phyloP scores from a whole-genome alignment of 2,329 filamentous ascomycete species.

The Lachnellula suecica region DNA sequence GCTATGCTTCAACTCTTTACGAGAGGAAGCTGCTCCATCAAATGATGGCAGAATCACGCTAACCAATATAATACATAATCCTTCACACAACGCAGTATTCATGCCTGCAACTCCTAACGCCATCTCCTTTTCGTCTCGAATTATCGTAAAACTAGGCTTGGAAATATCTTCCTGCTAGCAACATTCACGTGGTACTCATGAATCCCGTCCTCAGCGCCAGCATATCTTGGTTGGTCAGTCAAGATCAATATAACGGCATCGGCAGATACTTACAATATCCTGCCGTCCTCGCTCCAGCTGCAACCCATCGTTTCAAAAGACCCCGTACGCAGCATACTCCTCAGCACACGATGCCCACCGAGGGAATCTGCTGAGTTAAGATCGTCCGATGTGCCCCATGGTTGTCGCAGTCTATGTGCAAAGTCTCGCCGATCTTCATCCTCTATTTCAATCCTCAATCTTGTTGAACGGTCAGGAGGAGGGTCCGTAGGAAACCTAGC shows the following conservation, averaged over 20 bases:
- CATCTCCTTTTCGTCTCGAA: not conserved
- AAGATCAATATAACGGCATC: not conserved
- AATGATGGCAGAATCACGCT: no score
- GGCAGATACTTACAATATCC: constrained; percentile 52
- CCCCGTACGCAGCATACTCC: constrained; percentile 38
- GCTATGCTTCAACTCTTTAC: not conserved
- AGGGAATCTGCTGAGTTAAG: constrained; percentile 24
- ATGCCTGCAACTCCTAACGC: not conserved
- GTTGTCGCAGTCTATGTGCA: constrained; percentile 25
- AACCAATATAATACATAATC: no score
- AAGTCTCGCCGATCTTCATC: constrained; percentile 34
- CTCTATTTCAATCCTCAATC: constrained; percentile 27
- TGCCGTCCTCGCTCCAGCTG: constrained; percentile 62
- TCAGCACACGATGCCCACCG: constrained; percentile 29
- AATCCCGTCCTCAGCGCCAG: constrained; percentile 70
- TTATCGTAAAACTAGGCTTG: constrained; percentile 53
- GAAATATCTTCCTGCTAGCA: constrained; percentile 57
- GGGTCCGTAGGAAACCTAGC: constrained; percentile 31
- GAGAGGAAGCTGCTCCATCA: not conserved
- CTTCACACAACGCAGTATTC: no score
- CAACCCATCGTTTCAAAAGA: constrained; percentile 61
- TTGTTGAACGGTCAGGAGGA: constrained; percentile 21
- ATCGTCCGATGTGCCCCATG: constrained; percentile 27
- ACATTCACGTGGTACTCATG: constrained; percentile 72
- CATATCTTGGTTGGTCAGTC: constrained; percentile 44